Conservation (phyloP, 2,329 filamentous ascomycete species). For the Niveomyces coronatus region DNA sequence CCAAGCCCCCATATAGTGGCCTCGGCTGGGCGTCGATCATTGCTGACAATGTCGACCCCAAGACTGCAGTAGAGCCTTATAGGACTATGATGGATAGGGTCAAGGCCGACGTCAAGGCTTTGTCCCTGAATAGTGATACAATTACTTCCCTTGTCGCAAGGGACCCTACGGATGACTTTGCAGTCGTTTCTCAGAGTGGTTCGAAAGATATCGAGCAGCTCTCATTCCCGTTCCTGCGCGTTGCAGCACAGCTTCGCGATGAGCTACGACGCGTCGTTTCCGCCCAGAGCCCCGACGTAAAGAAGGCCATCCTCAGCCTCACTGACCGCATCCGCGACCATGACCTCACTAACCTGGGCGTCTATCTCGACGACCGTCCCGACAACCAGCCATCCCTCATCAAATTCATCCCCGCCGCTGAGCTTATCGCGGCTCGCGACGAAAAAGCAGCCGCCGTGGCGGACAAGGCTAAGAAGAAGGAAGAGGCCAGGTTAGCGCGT, state of each 20-base stretch:
- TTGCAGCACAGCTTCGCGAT: conserved; percentile 47
- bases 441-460: conserved; percentile 51
- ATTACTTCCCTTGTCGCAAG: conserved; percentile 33
- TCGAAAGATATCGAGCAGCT: conserved; percentile 42
- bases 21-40: conserved; percentile 43
- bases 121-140: conserved; percentile 38
- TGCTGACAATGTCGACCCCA: conserved; percentile 31
- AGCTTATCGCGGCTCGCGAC: conserved; percentile 47
- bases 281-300: conserved; percentile 36
- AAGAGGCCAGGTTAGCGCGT: conserved; percentile 40
- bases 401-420: conserved; percentile 48
- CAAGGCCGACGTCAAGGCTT: conserved; percentile 32
- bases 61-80: conserved; percentile 37
- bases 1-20: conserved; percentile 42
- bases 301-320: conserved; percentile 63
- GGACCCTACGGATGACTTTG: conserved; percentile 36
- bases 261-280: conserved; percentile 48
- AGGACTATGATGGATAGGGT: conserved; percentile 34
- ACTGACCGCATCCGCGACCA: conserved; percentile 75
- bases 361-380: conserved; percentile 80
- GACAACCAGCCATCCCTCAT: conserved; percentile 61
- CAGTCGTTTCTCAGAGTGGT: conserved; percentile 32
- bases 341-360: conserved; percentile 69
- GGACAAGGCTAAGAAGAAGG: conserved; percentile 47
- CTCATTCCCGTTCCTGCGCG: conserved; percentile 44